These are phyloP conservation scores for Exophiala bonariae DNA, from an alignment of 2,329 filamentous ascomycete species.

Conservation along the genomic window DNA sequence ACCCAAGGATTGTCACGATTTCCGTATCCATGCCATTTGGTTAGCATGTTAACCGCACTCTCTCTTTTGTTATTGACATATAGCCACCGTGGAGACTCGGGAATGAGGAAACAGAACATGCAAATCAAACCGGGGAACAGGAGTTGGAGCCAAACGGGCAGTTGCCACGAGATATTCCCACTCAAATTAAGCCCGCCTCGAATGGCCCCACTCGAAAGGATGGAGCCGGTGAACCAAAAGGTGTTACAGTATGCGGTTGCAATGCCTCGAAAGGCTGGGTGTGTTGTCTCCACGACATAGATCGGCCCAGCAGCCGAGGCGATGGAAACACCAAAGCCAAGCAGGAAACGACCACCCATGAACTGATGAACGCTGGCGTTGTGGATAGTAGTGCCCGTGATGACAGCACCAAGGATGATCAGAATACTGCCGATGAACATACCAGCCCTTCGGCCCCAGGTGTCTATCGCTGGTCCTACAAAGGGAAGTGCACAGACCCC, in stretches of 20 bases:
- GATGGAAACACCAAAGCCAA: conserved; percentile 60
- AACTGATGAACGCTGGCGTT: conserved; percentile 47
- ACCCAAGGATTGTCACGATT: conserved; percentile 32
- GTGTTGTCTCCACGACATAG: conserved; percentile 62
- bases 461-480: conserved; percentile 46
- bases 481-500: conserved; percentile 46
- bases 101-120: conserved; percentile 53
- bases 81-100: conserved; percentile 64
- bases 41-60: conserved; percentile 56
- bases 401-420: conserved; percentile 51
- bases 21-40: conserved; percentile 58
- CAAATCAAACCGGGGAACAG: conserved; percentile 48
- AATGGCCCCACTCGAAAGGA: conserved; percentile 55
- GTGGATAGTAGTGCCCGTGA: conserved; percentile 47
- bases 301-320: conserved; percentile 60
- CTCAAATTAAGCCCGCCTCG: conserved; percentile 42
- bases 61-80: conserved; percentile 58
- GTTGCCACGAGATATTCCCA: conserved; percentile 52
- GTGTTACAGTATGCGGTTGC: conserved; percentile 59
- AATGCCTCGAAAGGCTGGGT: conserved; percentile 62
- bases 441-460: conserved; percentile 53
- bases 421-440: conserved; percentile 57
- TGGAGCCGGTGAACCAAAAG: conserved; percentile 49
- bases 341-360: conserved; percentile 55
- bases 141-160: conserved; percentile 56